Base-by-base conservation (phyloP, 208 protist genomes). In the Crithidia mellificae region DNA sequence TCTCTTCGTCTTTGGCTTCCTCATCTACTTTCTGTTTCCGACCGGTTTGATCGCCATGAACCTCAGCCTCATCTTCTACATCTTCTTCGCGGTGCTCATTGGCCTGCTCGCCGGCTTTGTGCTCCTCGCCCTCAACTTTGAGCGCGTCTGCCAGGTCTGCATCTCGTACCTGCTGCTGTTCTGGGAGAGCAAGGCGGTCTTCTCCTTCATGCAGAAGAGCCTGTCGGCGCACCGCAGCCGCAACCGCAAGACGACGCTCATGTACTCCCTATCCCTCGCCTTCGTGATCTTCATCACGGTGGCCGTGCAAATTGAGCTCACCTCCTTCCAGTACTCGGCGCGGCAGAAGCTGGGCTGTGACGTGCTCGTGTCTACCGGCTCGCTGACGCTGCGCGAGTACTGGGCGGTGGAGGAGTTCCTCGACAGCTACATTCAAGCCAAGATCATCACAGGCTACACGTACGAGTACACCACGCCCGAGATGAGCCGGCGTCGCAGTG, bases 211-310 rank as follows among this genome's bases (percentile, higher is more conserved):
- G 19, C 29, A 83, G 9, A 98, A 98, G 71, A 98, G 95, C 74
- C 65, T 99, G 12, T 68, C 87, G 3, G 81, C 96, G 38, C 97
- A 99, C 53, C 87, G 91, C 38, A 19, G 52, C 34, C 71, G 96
- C 51, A 99, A 99, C 69, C 83, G 93, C 22, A 98, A 98, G 80
- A 98, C 97, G 6, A 93, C 97, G 6, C 72, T 98, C 17, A 98
- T 98, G 90, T 99, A 98, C 73, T 70, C 97, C 1, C 63, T 98
- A 0, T 82, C 88, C 11, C 70, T 99, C 14, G 85, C 81, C 34
- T 98, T 98, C 63, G 83, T 98, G 50, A 84, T 98, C 44, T 98
- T 98, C 82, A 85, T 98, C 59, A 87, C 88, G 20, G 90, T 98
- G 11, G 70, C 79, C 6, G 94, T 95, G 59, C 55, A 91, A 17